These are phyloP conservation scores for Beauveria brongniartii DNA, from an alignment of 2,329 filamentous ascomycete genomes.

Conservation along the genomic window DNA sequence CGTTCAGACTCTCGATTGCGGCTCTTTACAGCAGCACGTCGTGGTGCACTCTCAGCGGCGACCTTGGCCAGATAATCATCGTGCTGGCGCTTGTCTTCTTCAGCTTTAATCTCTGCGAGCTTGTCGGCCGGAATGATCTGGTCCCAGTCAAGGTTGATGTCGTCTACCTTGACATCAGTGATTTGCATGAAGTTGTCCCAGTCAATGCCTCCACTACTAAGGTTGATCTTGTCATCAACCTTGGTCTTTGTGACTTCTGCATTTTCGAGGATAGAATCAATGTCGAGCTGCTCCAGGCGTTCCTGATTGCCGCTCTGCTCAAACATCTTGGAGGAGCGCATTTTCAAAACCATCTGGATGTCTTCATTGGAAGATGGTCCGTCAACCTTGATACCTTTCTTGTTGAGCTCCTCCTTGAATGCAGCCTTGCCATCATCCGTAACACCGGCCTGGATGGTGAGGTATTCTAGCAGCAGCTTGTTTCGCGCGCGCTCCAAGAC, in stretches of 20 bases:
- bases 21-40: slow-evolving; percentile 58
- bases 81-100: slow-evolving; percentile 77
- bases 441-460: slow-evolving; percentile 93
- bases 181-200: slow-evolving; percentile 97
- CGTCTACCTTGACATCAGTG: slow-evolving; percentile 92
- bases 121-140: slow-evolving; percentile 95
- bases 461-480: slow-evolving; percentile 93
- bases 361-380: slow-evolving; percentile 89
- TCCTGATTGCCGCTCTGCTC: slow-evolving; percentile 95
- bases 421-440: slow-evolving; percentile 91
- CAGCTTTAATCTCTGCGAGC: slow-evolving; percentile 78
- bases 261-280: slow-evolving; percentile 93
- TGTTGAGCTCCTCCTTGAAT: slow-evolving; percentile 64
- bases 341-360: slow-evolving; percentile 93
- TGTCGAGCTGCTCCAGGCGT: slow-evolving; percentile 93
- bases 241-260: slow-evolving; percentile 96
- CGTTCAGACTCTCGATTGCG: slow-evolving; percentile 52
- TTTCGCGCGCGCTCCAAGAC: slow-evolving; percentile 93
- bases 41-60: slow-evolving; percentile 77
- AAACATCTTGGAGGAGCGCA: slow-evolving; percentile 98
- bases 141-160: slow-evolving; percentile 78
- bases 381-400: slow-evolving; percentile 63
- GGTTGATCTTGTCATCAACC: slow-evolving; percentile 81
- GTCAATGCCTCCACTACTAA: slow-evolving; percentile 76
- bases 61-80: slow-evolving; percentile 75